phyloP scores from a whole-genome alignment of 1,284 basidiomycete genomes.

The Coniophora puteana region DNA sequence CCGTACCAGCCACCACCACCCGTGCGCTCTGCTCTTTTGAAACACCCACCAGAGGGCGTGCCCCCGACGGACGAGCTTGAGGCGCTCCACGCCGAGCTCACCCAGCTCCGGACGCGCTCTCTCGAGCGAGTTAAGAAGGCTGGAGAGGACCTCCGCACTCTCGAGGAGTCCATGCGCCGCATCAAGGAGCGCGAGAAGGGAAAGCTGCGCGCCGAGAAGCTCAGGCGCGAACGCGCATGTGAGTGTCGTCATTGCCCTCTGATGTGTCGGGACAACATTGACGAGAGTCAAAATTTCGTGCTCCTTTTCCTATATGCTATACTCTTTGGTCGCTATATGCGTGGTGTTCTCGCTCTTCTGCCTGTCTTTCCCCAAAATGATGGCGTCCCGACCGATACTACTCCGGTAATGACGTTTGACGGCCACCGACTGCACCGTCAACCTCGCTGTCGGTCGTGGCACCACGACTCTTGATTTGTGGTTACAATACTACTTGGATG shows the following conservation, averaged over 20 bases:
- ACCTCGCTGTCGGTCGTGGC: too few species aligned
- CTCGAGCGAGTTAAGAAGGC: constrained; percentile 65
- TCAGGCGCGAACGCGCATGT: constrained; percentile 71
- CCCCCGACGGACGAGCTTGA: constrained; percentile 74
- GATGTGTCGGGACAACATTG: too few species aligned
- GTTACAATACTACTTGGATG: constrained; percentile 15
- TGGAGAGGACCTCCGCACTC: constrained; percentile 61
- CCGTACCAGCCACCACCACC: constrained; percentile 40
- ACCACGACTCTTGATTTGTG: constrained; percentile 1
- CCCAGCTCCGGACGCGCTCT: constrained; percentile 46
- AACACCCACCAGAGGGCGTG: constrained; percentile 56
- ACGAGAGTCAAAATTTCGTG: too few species aligned
- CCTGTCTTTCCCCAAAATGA: background rate
- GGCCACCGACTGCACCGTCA: too few species aligned
- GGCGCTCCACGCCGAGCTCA: constrained; percentile 56
- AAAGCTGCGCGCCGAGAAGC: constrained; percentile 66
- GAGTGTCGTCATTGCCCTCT: constrained; percentile 37
- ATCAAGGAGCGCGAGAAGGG: constrained; percentile 75
- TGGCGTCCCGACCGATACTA: background rate
- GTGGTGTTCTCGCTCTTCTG: background rate
- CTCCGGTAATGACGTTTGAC: too few species aligned
- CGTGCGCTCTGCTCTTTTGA: constrained; percentile 55
- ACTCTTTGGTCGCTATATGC: background rate
- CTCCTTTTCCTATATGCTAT: background rate
- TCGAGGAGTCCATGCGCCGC: constrained; percentile 65